phyloP scores from a whole-genome alignment of 2,329 filamentous ascomycete genomes.

The Alternaria sp. region DNA sequence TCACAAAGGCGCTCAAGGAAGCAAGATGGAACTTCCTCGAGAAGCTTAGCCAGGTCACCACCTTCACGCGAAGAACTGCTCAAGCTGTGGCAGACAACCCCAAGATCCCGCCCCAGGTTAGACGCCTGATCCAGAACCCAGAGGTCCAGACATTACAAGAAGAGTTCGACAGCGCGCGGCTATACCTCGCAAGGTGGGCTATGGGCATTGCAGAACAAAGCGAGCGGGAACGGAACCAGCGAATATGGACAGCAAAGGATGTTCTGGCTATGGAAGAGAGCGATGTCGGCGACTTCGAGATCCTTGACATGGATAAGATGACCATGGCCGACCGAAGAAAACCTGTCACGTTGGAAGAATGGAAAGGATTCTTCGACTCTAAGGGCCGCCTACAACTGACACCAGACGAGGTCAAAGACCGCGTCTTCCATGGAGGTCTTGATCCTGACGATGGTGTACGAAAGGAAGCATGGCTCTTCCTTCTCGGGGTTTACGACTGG shows the following conservation, averaged over 20 bases:
- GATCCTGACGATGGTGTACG: slow-evolving; percentile 88
- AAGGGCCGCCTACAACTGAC: slow-evolving; percentile 81
- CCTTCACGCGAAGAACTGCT: slow-evolving; percentile 89
- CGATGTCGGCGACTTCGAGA: slow-evolving; percentile 93
- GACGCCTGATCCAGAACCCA: slow-evolving; percentile 83
- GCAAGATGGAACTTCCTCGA: slow-evolving; percentile 96
- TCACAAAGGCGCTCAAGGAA: slow-evolving; percentile 93
- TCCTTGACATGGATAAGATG: slow-evolving; percentile 80
- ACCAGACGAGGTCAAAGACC: slow-evolving; percentile 90
- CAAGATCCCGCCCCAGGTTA: slow-evolving; percentile 85
- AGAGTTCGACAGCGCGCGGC: slow-evolving; percentile 93
- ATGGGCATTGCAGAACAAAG: slow-evolving; percentile 99
- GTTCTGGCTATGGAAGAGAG: slow-evolving; percentile 94
- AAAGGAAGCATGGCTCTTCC: slow-evolving; percentile 95
- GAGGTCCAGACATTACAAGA: slow-evolving; percentile 95
- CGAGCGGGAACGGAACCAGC: slow-evolving; percentile 81
- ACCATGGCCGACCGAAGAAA: slow-evolving; percentile 78
- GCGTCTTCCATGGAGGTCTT: slow-evolving; percentile 94
- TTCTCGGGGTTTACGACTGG: slow-evolving; percentile 93
- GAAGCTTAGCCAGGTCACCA: slow-evolving; percentile 96
- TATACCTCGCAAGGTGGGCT: slow-evolving; percentile 95
- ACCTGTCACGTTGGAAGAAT: slow-evolving; percentile 81
- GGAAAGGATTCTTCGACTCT: slow-evolving; percentile 87
- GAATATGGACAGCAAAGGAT: slow-evolving; percentile 93
- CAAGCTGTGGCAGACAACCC: slow-evolving; percentile 92